These are phyloP conservation scores for Spathaspora jeffriesii DNA, from an alignment of 1,139 yeast genomes.

Conservation along the genomic window DNA sequence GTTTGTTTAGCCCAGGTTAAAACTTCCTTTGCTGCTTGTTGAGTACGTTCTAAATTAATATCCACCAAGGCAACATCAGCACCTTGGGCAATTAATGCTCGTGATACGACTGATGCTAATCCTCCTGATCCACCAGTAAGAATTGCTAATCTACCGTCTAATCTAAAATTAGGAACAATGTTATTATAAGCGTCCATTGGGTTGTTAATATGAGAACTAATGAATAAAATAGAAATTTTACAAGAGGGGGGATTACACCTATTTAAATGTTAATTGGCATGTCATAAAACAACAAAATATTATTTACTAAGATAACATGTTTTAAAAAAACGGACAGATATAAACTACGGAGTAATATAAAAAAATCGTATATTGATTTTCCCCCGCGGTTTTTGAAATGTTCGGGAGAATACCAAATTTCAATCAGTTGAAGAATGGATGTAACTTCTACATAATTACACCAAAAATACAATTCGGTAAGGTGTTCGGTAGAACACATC, in stretches of 20 bases:
- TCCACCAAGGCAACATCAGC: conserved; percentile 79
- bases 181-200: conserved; percentile 32
- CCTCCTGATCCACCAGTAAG: conserved; percentile 89
- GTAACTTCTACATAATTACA: neutral
- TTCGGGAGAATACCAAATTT: neutral
- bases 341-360: neutral
- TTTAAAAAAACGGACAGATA: neutral
- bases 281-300: neutral
- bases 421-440: neutral
- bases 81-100: conserved; percentile 70
- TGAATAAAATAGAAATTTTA: neutral
- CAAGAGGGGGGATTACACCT: neutral
- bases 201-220: neutral
- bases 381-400: neutral
- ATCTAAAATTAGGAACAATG: conserved; percentile 56
- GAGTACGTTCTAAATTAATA: conserved; percentile 60
- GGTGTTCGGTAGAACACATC: neutral
- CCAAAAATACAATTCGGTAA: neutral
- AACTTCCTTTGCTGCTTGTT: conserved; percentile 61
- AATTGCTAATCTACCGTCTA: conserved; percentile 72
- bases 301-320: neutral
- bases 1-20: conserved; percentile 53
- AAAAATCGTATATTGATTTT: neutral
- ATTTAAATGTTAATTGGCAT: neutral
- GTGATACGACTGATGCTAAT: conserved; percentile 64